Evolutionary conservation across 2,329 filamentous ascomycete genomes (phyloP), one percentile per base, ranked within the genome.

Genomic region (Pseudopithomyces maydicus): DNA sequence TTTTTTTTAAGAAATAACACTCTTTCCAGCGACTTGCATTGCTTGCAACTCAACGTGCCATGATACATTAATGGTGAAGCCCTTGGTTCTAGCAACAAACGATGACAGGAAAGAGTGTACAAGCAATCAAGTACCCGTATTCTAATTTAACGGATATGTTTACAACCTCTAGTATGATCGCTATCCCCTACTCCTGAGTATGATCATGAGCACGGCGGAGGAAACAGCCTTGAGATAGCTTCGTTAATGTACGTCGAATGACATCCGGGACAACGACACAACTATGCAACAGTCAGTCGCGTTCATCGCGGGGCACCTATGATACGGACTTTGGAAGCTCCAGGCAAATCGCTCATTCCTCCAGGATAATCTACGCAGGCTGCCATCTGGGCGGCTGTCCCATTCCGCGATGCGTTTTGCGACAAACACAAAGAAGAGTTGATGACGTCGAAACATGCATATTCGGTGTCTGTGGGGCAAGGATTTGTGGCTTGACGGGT

Each of bases 371-470:
- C 49, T 15, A 62, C 59, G 32, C 59, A 62, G 14, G 43, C 47
- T 6, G 59, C 59, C 54, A 62, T 46, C 35, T 55, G 29, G 19
- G 50, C 59, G 12, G 57, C 57, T 5, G 59, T 59, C 4, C 48
- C 54, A 10, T 54, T 48, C 26, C 47, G 42, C 36, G 51, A 26
- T 11, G 59, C 57, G 33, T 52, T 55, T 17, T 55, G 50, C 20
- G 54, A 59, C 19, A 62, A 32, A 45, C 59, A 62, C 17, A 62
- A 55, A 14, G 54, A 57, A 1, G 59, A 62, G 53, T 62, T 62
- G 33, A 62, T 62, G 15, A 62, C 59, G 36, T 62, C 59, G 55
- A 56, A 57, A 35, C 59, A 62, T n/a, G 59, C 59, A 22, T 58
- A 58, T 47, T 62, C 59, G 5, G 57, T 58, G 32, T 39, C 48